Conservation (phyloP, 768 basidiomycete species). For the Calocybe cyanea region DNA sequence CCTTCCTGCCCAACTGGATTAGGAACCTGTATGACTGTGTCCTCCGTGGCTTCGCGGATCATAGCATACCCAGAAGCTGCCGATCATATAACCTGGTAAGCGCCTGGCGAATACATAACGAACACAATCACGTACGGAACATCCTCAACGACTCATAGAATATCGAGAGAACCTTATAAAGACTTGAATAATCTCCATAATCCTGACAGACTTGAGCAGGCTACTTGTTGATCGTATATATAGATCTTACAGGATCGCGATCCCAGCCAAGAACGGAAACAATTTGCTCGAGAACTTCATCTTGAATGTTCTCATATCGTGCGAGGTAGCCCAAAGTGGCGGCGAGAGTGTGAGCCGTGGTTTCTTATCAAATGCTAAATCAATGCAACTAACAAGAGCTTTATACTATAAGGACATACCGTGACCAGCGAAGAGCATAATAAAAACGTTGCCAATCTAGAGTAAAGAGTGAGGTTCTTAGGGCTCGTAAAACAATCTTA, state of each 20-base stretch:
- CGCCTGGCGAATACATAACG: too few relatives aligned
- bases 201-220: conserved; percentile 18
- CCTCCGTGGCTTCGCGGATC: conserved; percentile 40
- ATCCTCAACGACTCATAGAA: conserved; percentile 43
- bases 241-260: conserved; percentile 26
- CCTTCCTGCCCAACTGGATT: conserved; percentile 39
- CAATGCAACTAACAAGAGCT: not conserved
- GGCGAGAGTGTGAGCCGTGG: conserved; percentile 31
- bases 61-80: conserved; percentile 37
- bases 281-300: conserved; percentile 37
- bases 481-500: not conserved
- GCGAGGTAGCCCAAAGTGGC: conserved; percentile 39
- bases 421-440: conserved; percentile 56
- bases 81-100: conserved; percentile 55
- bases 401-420: conserved; percentile 32
- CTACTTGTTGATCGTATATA: not conserved
- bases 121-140: conserved; percentile 17
- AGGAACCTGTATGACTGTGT: conserved; percentile 37
- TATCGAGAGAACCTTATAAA: conserved; percentile 37
- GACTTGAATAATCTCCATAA: conserved; percentile 35
- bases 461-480: not conserved
- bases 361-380: conserved; percentile 25
- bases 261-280: conserved; percentile 28
- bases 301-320: conserved; percentile 37
- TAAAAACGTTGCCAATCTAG: conserved; percentile 51